Evolutionary conservation across 257 asterid genomes (phyloP).

Genomic region (Jasminum sambac): DNA sequence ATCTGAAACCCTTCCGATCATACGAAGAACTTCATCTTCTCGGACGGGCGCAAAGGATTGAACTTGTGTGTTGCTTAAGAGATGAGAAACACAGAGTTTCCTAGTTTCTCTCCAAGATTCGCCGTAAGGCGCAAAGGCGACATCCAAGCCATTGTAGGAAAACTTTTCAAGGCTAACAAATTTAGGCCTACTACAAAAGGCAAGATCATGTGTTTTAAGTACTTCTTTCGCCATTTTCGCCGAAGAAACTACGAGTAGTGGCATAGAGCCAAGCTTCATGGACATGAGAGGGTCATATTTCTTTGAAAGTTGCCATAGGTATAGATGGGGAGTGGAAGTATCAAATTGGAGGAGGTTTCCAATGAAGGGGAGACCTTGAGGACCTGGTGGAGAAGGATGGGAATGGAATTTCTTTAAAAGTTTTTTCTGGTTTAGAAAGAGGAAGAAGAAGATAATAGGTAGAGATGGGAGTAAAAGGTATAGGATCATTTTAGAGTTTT

Average conservation of each 20-base stretch:
- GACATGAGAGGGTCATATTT: constrained; percentile 37
- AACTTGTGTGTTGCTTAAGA: constrained; percentile 40
- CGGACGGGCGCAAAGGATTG: constrained; percentile 30
- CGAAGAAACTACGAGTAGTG: constrained; percentile 29
- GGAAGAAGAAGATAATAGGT: constrained; percentile 12
- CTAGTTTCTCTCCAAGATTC: constrained; percentile 40
- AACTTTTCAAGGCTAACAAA: constrained; percentile 21
- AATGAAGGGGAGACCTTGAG: constrained; percentile 38
- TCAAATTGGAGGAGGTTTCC: constrained; percentile 43
- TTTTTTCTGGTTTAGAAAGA: background rate
- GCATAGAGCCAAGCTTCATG: constrained; percentile 32
- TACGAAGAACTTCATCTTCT: constrained; percentile 26
- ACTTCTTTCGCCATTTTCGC: constrained; percentile 26
- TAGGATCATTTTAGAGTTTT: constrained; percentile 8
- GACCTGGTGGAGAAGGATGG: constrained; percentile 30
- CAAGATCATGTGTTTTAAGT: constrained; percentile 29
- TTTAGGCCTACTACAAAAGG: constrained; percentile 35
- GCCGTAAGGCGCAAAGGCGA: constrained; percentile 35
- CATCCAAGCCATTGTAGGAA: constrained; percentile 31
- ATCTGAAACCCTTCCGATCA: background rate
- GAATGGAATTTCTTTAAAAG: background rate
- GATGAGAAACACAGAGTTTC: constrained; percentile 37
- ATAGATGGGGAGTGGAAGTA: constrained; percentile 30
- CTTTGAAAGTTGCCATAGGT: constrained; percentile 25
- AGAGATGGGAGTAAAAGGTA: constrained; percentile 1